Percentiles rank a stretch among this genome's conserved stretches.
These are phyloP conservation scores for Bryum argenteum DNA, from an alignment of 225 moss, liverwort and hornwort species.

Conservation along the genomic window DNA sequence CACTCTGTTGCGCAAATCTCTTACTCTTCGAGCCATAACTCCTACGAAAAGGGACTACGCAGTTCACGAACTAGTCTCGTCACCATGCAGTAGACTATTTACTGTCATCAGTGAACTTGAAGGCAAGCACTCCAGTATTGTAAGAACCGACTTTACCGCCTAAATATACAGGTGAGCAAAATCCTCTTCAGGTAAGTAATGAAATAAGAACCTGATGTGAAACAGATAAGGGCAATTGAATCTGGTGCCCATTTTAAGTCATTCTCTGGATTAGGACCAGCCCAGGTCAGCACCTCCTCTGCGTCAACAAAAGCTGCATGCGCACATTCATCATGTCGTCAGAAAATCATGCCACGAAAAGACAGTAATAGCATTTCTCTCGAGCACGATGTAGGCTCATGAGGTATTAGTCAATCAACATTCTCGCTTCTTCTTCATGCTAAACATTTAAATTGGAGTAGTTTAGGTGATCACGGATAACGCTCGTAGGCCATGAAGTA, in stretches of 20 bases:
- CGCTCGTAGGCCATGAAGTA: conserved; percentile 27
- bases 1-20: conserved; percentile 11
- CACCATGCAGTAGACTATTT: conserved; percentile 13
- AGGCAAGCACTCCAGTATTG: conserved; percentile 12
- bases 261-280: conserved; percentile 44
- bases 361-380: neutral
- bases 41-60: neutral
- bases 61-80: conserved; percentile 12
- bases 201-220: conserved; percentile 80
- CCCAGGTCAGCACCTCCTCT: conserved; percentile 61
- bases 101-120: conserved; percentile 4
- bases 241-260: too few species aligned
- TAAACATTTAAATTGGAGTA: neutral
- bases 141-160: conserved; percentile 1
- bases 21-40: conserved; percentile 11
- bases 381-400: conserved; percentile 7
- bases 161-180: neutral
- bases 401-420: neutral
- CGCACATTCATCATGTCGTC: conserved; percentile 32
- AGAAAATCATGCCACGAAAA: neutral
- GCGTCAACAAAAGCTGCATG: conserved; percentile 63
- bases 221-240: too few species aligned
- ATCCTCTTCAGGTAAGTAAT: neutral
- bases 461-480: neutral
- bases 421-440: conserved; percentile 9